Evolutionary conservation across 495 filamentous ascomycete species (phyloP).

Genomic region (Penicillium ucsense): DNA sequence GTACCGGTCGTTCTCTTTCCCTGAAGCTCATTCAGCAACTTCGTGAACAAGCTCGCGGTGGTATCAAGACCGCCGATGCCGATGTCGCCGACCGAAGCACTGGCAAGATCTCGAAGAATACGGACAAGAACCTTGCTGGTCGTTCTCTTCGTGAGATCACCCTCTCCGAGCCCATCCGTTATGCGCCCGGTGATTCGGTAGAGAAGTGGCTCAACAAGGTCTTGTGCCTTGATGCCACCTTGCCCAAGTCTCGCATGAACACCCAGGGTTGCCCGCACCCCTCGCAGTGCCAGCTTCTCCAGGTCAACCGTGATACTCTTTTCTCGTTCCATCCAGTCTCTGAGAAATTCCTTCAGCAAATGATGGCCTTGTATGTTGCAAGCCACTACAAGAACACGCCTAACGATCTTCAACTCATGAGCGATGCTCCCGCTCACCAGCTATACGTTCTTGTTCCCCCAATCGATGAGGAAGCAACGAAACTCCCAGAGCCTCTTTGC

Average conservation of each 20-base stretch:
- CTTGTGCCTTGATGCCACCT: conserved; percentile 83
- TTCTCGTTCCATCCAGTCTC: conserved; percentile 98
- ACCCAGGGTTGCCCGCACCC: conserved; percentile 82
- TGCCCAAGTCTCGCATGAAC: conserved; percentile 65
- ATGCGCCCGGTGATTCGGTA: conserved; percentile 80
- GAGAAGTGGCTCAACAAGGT: conserved; percentile 96
- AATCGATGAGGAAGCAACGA: conserved; percentile 62
- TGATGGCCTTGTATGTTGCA: conserved; percentile 97
- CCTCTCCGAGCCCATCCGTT: conserved; percentile 87
- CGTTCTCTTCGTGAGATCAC: conserved; percentile 89
- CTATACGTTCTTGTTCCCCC: conserved; percentile 91
- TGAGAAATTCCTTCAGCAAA: conserved; percentile 94
- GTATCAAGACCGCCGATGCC: conserved; percentile 44
- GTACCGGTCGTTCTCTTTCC: conserved; percentile 89
- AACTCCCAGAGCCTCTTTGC: conserved; percentile 85
- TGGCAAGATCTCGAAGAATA: conserved; percentile 54
- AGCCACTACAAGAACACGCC: conserved; percentile 98
- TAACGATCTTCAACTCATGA: conserved; percentile 96
- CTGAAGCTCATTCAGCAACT: conserved; percentile 97
- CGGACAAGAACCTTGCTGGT: conserved; percentile 52
- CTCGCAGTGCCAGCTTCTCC: conserved; percentile 77
- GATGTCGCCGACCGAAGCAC: conserved; percentile 65
- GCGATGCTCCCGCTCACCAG: conserved; percentile 93
- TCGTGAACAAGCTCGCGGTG: conserved; percentile 75
- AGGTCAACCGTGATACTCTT: conserved; percentile 92